phyloP scores from a whole-genome alignment of 352 stramenopile genomes.

The Pythium vanterpoolii region DNA sequence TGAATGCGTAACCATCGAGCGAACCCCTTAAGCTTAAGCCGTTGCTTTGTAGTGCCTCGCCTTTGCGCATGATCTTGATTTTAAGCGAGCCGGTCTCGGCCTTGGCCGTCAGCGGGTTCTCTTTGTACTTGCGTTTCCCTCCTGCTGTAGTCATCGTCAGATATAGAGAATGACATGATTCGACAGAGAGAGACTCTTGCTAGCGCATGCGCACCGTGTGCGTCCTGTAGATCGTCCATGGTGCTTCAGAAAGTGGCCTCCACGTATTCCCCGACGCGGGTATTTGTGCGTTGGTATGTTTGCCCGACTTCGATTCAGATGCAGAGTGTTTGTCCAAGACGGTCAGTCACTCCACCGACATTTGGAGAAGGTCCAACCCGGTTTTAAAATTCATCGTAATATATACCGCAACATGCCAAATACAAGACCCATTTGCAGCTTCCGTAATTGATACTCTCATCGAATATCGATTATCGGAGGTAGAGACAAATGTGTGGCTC shows the following conservation, averaged over 20 bases:
- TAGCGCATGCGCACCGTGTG: constrained; percentile 7
- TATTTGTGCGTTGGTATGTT: neutral
- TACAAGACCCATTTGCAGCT: neutral
- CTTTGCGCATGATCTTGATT: constrained; percentile 78
- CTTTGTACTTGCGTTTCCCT: constrained; percentile 71
- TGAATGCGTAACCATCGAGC: constrained; percentile 3
- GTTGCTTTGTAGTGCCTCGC: constrained; percentile 11
- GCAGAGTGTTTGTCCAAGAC: constrained; percentile 25
- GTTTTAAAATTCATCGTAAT: neutral
- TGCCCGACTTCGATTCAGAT: constrained; percentile 12
- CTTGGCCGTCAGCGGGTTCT: constrained; percentile 73
- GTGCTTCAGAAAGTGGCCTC: neutral
- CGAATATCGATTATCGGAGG: neutral
- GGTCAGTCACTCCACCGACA: neutral
- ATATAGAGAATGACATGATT: constrained; percentile 8
- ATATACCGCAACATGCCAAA: neutral
- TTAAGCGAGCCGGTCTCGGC: constrained; percentile 70
- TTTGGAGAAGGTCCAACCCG: neutral
- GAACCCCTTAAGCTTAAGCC: neutral
- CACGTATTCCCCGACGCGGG: neutral
- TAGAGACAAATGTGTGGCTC: neutral
- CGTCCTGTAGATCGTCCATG: constrained; percentile 23
- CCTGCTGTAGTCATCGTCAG: constrained; percentile 19
- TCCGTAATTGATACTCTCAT: neutral
- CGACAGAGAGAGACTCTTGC: neutral